phyloP scores from a whole-genome alignment of 371 early-diverging fungal species.

The Blakeslea trispora region DNA sequence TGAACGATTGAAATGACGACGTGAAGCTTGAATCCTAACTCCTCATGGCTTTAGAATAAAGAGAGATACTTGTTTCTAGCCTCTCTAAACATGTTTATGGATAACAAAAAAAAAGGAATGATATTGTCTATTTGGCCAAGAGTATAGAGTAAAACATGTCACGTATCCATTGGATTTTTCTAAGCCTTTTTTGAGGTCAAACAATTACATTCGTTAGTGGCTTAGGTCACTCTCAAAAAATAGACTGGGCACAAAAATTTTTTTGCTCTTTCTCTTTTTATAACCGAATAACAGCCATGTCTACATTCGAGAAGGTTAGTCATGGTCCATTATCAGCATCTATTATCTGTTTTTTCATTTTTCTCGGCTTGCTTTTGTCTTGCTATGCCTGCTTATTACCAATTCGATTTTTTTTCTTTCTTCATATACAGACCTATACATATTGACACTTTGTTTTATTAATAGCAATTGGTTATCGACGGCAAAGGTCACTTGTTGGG shows the following conservation, averaged over 20 bases:
- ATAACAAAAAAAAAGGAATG: background rate
- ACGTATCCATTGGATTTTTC: no score
- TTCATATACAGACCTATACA: background rate
- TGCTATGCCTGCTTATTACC: no score
- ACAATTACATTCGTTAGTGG: background rate
- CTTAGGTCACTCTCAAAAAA: background rate
- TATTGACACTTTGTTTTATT: constrained; percentile 69
- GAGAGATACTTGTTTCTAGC: no score
- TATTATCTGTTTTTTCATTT: background rate
- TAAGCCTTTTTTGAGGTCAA: no score
- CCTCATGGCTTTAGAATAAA: no score
- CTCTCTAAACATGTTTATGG: no score
- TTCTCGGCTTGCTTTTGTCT: background rate
- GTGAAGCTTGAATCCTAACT: no score
- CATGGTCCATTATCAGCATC: background rate
- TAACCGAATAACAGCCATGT: constrained; percentile 7
- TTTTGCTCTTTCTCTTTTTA: constrained; percentile 6
- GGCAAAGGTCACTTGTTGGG: constrained; percentile 99
- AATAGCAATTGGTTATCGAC: constrained; percentile 82
- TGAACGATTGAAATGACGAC: no score
- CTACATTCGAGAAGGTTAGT: constrained; percentile 20
- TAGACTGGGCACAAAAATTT: background rate
- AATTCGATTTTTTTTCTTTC: background rate
- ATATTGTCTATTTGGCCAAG: constrained; percentile 10
- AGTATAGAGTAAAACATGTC: no score